These are phyloP conservation scores for Cryphonectria japonica DNA, from an alignment of 2,329 filamentous ascomycete genomes.

Conservation along the genomic window DNA sequence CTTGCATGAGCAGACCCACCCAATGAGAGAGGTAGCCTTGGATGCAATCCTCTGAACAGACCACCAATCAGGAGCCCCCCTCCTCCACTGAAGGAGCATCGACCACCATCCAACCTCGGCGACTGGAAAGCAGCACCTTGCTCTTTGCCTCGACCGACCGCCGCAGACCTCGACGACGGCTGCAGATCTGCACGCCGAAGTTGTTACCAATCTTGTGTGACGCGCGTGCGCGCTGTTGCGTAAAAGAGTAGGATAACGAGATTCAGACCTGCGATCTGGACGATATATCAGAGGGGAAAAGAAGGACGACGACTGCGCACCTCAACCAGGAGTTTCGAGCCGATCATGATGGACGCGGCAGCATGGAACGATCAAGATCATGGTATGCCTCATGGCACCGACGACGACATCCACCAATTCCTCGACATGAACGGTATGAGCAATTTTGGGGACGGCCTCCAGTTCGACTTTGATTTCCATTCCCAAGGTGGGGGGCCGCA, in stretches of 20 bases:
- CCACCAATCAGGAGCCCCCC: slow-evolving; percentile 25
- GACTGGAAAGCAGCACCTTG: slow-evolving; percentile 2
- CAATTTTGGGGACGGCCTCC: slow-evolving; percentile 55
- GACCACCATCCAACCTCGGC: slow-evolving; percentile 15
- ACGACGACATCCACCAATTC: slow-evolving; percentile 68
- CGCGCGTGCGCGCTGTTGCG: slow-evolving; percentile 18
- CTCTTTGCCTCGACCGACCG: not conserved
- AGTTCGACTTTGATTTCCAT: slow-evolving; percentile 65
- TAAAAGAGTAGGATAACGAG: not conserved
- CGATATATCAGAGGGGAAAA: not conserved
- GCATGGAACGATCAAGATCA: slow-evolving; percentile 63
- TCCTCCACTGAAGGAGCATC: slow-evolving; percentile 18
- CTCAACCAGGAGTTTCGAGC: not conserved
- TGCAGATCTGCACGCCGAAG: not conserved
- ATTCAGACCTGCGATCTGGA: not conserved
- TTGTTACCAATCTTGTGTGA: slow-evolving; percentile 18
- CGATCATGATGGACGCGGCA: slow-evolving; percentile 56
- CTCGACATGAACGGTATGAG: slow-evolving; percentile 63
- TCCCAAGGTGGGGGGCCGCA: slow-evolving; percentile 40
- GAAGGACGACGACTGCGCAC: not conserved
- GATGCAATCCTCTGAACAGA: slow-evolving; percentile 20
- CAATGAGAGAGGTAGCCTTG: slow-evolving; percentile 23
- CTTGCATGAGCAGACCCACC: slow-evolving; percentile 13
- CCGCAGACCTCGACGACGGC: not conserved
- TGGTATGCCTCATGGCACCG: slow-evolving; percentile 52